Conservation (phyloP, 2,329 filamentous ascomycete species). For the Pezicula radicicola region DNA sequence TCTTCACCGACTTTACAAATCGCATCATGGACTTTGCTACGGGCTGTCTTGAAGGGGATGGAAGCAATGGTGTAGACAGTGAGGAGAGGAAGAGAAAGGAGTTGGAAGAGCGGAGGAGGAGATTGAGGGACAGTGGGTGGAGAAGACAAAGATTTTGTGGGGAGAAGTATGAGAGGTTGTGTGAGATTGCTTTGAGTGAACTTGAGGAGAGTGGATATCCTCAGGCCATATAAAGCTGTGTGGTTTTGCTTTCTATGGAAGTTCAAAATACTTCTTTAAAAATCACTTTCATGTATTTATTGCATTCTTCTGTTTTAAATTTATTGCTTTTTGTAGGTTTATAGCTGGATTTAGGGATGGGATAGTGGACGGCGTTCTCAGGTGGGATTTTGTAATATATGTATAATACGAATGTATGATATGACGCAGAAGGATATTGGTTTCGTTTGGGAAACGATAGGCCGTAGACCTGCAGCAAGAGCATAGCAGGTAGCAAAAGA, state of each 20-base stretch:
- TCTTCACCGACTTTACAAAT: conserved; percentile 3
- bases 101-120: conserved; percentile 13
- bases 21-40: neutral
- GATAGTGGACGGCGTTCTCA: too few species aligned
- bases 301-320: neutral
- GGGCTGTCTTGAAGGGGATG: neutral
- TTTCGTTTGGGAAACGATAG: too few species aligned
- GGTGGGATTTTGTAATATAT: too few species aligned
- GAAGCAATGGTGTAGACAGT: conserved; percentile 1
- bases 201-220: conserved; percentile 1
- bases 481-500: too few species aligned
- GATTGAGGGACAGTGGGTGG: conserved; percentile 17
- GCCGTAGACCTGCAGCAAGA: too few species aligned
- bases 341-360: too few species aligned
- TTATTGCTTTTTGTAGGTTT: too few species aligned
- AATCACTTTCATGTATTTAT: neutral
- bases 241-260: too few species aligned
- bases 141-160: conserved; percentile 20
- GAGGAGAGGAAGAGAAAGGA: conserved; percentile 11
- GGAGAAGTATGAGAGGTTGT: conserved; percentile 19
- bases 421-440: too few species aligned
- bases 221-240: neutral
- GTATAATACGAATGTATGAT: too few species aligned
- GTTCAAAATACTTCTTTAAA: neutral
- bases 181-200: conserved; percentile 20